These are phyloP conservation scores for Smallanthus sonchifolius DNA, from an alignment of 129 eudicot species.

Conservation along the genomic window DNA sequence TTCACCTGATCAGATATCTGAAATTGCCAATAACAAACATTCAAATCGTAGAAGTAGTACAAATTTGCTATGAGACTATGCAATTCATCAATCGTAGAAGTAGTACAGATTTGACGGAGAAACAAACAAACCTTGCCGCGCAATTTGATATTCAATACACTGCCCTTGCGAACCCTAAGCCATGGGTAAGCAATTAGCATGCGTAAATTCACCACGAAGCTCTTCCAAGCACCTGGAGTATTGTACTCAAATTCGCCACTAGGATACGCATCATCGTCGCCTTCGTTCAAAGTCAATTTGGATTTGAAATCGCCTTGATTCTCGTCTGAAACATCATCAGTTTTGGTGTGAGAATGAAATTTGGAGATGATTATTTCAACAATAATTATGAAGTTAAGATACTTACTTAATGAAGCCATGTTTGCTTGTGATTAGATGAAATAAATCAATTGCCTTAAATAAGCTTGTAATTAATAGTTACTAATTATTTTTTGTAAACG, in stretches of 20 bases:
- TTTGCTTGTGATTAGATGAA: neutral
- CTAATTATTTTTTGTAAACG: too few species aligned
- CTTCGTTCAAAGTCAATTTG: conserved; percentile 15
- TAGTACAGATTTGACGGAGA: neutral
- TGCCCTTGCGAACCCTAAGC: conserved; percentile 72
- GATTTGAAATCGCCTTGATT: neutral
- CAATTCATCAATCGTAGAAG: neutral
- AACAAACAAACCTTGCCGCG: conserved; percentile 72
- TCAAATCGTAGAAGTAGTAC: conserved; percentile 9
- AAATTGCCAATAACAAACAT: conserved; percentile 10
- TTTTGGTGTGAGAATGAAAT: neutral
- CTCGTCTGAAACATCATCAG: conserved; percentile 11
- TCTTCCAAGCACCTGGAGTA: conserved; percentile 47
- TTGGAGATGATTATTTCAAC: neutral
- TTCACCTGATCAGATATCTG: conserved; percentile 94
- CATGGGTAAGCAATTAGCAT: conserved; percentile 71
- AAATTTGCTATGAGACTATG: too few species aligned
- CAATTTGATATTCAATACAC: conserved; percentile 65
- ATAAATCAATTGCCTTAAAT: neutral
- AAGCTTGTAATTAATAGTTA: neutral
- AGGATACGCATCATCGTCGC: conserved; percentile 45
- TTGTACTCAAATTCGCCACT: conserved; percentile 66
- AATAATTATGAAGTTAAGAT: neutral
- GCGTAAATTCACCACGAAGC: conserved; percentile 55
- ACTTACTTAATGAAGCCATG: conserved; percentile 10